Conservation (phyloP, 257 asterid genomes). For the Nicotiana knightiana region DNA sequence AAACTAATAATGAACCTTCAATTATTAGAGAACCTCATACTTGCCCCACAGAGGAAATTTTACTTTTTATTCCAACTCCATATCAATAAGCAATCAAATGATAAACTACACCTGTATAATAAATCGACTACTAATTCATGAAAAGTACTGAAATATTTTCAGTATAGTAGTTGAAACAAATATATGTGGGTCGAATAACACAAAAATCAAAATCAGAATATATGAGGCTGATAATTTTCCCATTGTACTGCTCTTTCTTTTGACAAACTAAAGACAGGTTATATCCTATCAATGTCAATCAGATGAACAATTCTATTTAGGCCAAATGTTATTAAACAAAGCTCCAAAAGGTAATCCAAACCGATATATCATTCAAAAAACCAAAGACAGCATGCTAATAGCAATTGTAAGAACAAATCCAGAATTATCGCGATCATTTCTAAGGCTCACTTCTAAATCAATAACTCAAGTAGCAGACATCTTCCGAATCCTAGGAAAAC, state of each 20-base stretch:
- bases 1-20: neutral
- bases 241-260: neutral
- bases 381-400: neutral
- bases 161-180: neutral
- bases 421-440: neutral
- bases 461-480: neutral
- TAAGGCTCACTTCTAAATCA: neutral
- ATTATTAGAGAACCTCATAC: neutral
- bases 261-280: neutral
- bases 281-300: neutral
- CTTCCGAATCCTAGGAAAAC: neutral
- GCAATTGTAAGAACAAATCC: neutral
- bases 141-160: neutral
- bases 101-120: neutral
- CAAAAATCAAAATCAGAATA: neutral
- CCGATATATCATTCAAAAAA: neutral
- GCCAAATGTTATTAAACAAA: neutral
- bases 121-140: neutral
- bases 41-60: neutral
- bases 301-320: neutral
- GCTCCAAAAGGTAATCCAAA: neutral
- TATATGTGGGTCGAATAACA: neutral
- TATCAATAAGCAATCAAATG: neutral
- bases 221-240: conserved; percentile 4
- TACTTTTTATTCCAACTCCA: neutral